phyloP scores from a whole-genome alignment of 169 alveolate genomes.

The Plasmodium cynomolgi region DNA sequence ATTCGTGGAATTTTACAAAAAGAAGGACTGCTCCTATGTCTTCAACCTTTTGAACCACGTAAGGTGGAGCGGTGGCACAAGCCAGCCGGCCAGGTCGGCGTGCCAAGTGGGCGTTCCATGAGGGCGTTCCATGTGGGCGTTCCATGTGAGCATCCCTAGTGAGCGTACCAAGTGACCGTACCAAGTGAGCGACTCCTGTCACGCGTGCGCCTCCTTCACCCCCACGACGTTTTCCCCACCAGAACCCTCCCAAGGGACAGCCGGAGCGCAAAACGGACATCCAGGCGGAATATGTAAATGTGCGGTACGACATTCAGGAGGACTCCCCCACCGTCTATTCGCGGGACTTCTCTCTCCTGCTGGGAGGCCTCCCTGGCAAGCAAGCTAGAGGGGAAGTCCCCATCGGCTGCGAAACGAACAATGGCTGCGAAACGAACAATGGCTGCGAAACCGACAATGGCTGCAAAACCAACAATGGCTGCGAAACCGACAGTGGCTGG shows the following conservation, averaged over 20 bases:
- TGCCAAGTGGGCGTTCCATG: too few relatives aligned
- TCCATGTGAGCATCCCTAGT: too few relatives aligned
- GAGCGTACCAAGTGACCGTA: too few relatives aligned
- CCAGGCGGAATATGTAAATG: constrained; percentile 41
- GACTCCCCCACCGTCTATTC: not conserved
- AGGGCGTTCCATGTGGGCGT: too few relatives aligned
- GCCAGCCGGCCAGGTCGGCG: not conserved
- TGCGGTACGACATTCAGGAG: constrained; percentile 19
- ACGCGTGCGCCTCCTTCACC: not conserved
- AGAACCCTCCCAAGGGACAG: constrained; percentile 1
- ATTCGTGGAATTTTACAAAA: constrained; percentile 36
- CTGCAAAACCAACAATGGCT: not conserved
- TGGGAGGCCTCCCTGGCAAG: not conserved
- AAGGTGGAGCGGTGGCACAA: not conserved
- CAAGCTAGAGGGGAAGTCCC: not conserved
- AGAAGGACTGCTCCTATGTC: constrained; percentile 33
- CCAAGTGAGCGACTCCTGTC: too few relatives aligned
- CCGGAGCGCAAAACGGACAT: not conserved
- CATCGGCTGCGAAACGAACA: not conserved
- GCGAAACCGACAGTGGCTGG: too few relatives aligned
- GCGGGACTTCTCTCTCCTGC: not conserved
- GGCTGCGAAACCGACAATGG: not conserved
- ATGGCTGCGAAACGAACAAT: not conserved
- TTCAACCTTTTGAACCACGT: constrained; percentile 30
- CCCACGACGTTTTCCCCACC: not conserved